A percentile compares a stretch with the other conserved stretches of the same genome.
phyloP scores from a whole-genome alignment of 2,329 filamentous ascomycete species.

The Cercospora zeae-maydis region DNA sequence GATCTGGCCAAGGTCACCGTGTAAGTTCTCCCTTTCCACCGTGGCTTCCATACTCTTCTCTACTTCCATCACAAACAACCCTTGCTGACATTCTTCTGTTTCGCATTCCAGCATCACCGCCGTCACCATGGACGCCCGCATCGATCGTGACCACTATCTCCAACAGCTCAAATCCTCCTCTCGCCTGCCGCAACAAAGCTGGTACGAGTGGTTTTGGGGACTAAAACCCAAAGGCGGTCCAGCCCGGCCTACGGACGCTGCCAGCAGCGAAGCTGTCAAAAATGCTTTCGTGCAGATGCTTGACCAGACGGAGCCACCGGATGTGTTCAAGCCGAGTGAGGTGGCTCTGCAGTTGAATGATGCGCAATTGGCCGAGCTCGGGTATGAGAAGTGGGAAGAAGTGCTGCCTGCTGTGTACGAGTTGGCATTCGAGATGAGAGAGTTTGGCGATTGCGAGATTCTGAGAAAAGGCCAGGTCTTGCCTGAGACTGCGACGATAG shows the following conservation, averaged over 20 bases:
- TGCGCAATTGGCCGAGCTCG: constrained; percentile 38
- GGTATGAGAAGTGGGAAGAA: constrained; percentile 44
- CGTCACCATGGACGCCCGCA: constrained; percentile 25
- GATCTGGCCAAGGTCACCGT: constrained; percentile 9
- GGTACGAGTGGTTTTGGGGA: constrained; percentile 25
- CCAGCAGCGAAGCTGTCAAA: constrained; percentile 27
- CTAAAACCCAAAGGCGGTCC: constrained; percentile 10
- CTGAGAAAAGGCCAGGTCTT: constrained; percentile 47
- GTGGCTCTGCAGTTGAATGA: constrained; percentile 44
- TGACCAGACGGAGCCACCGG: constrained; percentile 40
- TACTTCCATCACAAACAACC: not conserved
- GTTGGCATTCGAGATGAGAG: constrained; percentile 45
- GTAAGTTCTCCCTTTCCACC: not conserved
- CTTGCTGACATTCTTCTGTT: not conserved
- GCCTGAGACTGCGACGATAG: constrained; percentile 32
- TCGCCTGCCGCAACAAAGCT: constrained; percentile 23
- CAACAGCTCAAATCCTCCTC: constrained; percentile 18
- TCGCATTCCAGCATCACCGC: constrained; percentile 8
- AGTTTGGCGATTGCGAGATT: constrained; percentile 47
- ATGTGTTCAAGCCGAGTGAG: constrained; percentile 51
- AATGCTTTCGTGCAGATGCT: constrained; percentile 30
- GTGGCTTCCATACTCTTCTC: not conserved
- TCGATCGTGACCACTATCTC: constrained; percentile 24
- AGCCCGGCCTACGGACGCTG: constrained; percentile 27
- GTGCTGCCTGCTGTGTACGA: constrained; percentile 46